Base-by-base conservation (phyloP, 208 protist genomes). In the Acanthamoeba divionensis region DNA sequence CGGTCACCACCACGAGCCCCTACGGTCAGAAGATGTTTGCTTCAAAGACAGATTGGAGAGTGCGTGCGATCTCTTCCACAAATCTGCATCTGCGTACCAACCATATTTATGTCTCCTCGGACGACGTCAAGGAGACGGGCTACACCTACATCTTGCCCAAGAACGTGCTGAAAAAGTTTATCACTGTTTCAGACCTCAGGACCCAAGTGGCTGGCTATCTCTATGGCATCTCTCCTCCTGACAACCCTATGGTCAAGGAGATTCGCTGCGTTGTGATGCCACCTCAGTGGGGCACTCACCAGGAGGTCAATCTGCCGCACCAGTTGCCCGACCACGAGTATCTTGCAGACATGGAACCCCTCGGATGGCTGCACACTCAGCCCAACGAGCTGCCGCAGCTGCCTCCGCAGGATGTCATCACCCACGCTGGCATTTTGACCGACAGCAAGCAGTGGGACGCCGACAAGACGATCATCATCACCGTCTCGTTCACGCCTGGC, bases 361-460 rank as follows among this genome's bases (percentile, higher is more conserved):
- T 99, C 1, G 98, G 98, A 52, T 99, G 97, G 97, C 95, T 99
- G 33, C 98, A 99, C 91, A 99, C 98, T 13, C 97, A 98, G 93
- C 95, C 96, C 62, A 96, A 95, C 50, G 97, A 98, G 87, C 88
- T 97, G 2, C 94, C 94, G 38, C 95, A 97, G 87, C 91, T 99
- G 1, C 77, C 95, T 15, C 96, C 97, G 36, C 66, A 93, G 54
- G 98, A 98, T 83, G 96, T 97, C 50, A 95, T 96, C 21, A 93
- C 85, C 47, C 97, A 98, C 79, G 92, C 95, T 3, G 91, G 93
- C 31, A 95, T 98, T 47, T 87, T 98, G 50, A 33, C 82, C 21
- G 94, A 97, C 69, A 96, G 98, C 85, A 93, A 94, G 57, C 26
- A 41, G 48, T 98, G 97, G 97, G 96, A 97, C 80, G 87, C 67